A percentile compares a stretch with the other conserved stretches of the same genome.
Evolutionary conservation across 345 rosid species (phyloP).

Genomic region (Cardamine chenopodiifolia): DNA sequence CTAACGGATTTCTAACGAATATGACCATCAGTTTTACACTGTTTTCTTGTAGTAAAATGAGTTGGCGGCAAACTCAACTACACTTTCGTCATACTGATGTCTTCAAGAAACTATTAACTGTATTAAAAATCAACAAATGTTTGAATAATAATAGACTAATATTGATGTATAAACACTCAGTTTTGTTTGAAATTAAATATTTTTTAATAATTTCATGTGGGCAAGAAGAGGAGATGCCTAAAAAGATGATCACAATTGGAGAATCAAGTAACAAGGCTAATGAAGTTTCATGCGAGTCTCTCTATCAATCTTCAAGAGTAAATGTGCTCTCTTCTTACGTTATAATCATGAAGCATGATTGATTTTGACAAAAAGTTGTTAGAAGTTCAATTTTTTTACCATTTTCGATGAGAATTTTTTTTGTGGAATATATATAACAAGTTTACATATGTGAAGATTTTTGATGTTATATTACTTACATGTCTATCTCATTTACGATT

Average conservation of each 20-base stretch:
- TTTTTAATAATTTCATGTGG: not conserved
- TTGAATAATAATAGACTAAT: not conserved
- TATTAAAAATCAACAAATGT: not conserved
- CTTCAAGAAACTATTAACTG: not conserved
- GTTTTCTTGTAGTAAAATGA: too few relatives aligned
- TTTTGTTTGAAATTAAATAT: not conserved
- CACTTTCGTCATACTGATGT: slow-evolving; percentile 8
- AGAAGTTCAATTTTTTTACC: not conserved
- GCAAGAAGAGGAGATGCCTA: not conserved
- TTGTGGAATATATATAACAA: not conserved
- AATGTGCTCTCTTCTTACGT: not conserved
- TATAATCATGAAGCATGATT: not conserved
- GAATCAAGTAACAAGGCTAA: not conserved
- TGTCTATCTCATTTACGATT: not conserved
- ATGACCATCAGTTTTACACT: too few relatives aligned
- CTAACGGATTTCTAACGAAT: too few relatives aligned
- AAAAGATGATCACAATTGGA: not conserved
- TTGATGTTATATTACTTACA: not conserved
- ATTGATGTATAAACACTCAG: not conserved
- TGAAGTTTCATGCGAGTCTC: slow-evolving; percentile 15
- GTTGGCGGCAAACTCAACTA: not conserved
- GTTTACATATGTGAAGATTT: not conserved
- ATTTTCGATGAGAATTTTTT: not conserved
- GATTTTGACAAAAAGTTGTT: too few relatives aligned
- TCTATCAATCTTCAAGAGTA: slow-evolving; percentile 25